A percentile compares a stretch with the other conserved stretches of the same genome.
phyloP scores from a whole-genome alignment of 2,329 filamentous ascomycete genomes.

The Zymoseptoria pseudotritici region DNA sequence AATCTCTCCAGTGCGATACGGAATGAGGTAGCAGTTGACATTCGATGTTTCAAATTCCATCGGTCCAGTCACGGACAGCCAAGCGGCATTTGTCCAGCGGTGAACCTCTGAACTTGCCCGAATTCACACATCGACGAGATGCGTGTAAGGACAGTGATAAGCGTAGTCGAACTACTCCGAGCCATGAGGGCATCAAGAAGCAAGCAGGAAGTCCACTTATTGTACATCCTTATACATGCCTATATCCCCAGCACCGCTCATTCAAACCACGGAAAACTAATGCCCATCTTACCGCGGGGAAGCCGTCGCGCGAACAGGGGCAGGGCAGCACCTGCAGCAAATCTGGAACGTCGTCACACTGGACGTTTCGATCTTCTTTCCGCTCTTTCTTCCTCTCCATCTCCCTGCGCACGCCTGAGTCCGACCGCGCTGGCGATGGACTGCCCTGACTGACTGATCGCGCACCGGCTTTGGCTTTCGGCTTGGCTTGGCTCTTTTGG shows the following conservation, averaged over 20 bases:
- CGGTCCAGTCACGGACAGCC: not conserved
- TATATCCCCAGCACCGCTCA: not conserved
- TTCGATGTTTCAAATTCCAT: not conserved
- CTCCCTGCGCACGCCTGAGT: not conserved
- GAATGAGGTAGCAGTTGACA: not conserved
- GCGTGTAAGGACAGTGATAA: not conserved
- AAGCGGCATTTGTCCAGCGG: not conserved
- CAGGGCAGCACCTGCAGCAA: not conserved
- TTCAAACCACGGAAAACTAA: not conserved
- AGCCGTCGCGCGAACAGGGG: not conserved
- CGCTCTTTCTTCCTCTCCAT: not conserved
- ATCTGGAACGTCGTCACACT: not conserved
- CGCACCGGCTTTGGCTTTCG: not conserved
- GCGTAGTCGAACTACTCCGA: not conserved
- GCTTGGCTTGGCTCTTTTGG: not conserved
- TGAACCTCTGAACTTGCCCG: not conserved
- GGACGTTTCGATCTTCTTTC: too few species aligned
- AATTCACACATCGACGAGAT: not conserved
- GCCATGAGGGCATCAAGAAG: too few species aligned
- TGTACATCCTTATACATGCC: not conserved
- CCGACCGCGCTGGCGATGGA: not conserved
- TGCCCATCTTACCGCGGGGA: not conserved
- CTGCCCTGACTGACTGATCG: not conserved
- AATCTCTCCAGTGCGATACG: not conserved
- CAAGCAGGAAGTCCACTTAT: too few species aligned